Conservation (phyloP, 2,329 filamentous ascomycete species). For the Colletotrichum viniferum region DNA sequence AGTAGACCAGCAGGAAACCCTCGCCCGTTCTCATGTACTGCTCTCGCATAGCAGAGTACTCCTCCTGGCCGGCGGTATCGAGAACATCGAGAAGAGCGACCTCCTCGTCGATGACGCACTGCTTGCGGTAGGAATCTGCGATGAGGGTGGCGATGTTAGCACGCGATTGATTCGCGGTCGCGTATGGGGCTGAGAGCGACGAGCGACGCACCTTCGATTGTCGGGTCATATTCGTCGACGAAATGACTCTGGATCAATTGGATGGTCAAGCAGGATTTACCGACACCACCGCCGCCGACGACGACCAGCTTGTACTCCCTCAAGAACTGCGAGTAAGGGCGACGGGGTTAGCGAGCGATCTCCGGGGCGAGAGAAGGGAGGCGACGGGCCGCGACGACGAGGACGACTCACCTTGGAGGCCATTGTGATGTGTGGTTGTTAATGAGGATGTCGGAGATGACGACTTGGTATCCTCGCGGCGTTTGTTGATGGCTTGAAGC, state of each 20-base stretch:
- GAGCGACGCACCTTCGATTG: slow-evolving; percentile 83
- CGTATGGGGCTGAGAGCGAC: not conserved
- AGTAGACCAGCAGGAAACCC: slow-evolving; percentile 97
- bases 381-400: not conserved
- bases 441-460: not conserved
- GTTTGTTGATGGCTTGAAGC: slow-evolving; percentile 13
- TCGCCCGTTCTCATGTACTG: slow-evolving; percentile 99
- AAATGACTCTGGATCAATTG: slow-evolving; percentile 96
- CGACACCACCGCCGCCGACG: slow-evolving; percentile 96
- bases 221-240: slow-evolving; percentile 99
- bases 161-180: slow-evolving; percentile 4
- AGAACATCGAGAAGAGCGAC: slow-evolving; percentile 96
- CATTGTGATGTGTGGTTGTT: slow-evolving; percentile 33
- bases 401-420: slow-evolving; percentile 41
- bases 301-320: slow-evolving; percentile 97
- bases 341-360: slow-evolving; percentile 24
- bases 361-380: not conserved
- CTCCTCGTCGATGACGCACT: slow-evolving; percentile 98
- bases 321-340: slow-evolving; percentile 64
- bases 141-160: slow-evolving; percentile 23
- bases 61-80: slow-evolving; percentile 97
- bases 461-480: not conserved
- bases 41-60: slow-evolving; percentile 99
- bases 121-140: slow-evolving; percentile 98
- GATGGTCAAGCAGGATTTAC: slow-evolving; percentile 98